Percentiles rank a stretch among this genome's conserved stretches.
Conservation (phyloP, 192 early-diverging fungal genomes). For the Borealophlyctis nickersoniae region DNA sequence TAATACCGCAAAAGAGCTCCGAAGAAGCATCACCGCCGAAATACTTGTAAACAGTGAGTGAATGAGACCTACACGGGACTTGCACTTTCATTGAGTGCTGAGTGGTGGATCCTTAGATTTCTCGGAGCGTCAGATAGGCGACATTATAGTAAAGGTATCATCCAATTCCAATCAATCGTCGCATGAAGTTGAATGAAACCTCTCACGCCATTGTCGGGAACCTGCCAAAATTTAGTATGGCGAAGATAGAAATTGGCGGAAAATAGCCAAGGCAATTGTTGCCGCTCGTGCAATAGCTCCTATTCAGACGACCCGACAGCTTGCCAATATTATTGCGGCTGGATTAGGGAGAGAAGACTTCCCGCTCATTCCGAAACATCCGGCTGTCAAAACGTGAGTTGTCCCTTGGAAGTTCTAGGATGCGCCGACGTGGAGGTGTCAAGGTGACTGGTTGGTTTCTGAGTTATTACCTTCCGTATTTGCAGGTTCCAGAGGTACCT, state of each 20-base stretch:
- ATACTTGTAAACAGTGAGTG: slow-evolving; percentile 55
- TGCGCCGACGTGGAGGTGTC: too few relatives aligned
- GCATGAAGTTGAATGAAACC: neutral
- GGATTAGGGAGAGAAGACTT: slow-evolving; percentile 23
- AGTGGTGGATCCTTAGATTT: slow-evolving; percentile 37
- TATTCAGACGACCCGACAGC: slow-evolving; percentile 54
- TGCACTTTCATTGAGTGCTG: too few relatives aligned
- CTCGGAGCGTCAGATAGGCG: slow-evolving; percentile 52
- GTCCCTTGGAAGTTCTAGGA: too few relatives aligned
- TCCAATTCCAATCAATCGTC: neutral
- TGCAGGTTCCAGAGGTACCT: too few relatives aligned
- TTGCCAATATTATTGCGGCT: slow-evolving; percentile 53
- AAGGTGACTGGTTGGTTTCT: too few relatives aligned
- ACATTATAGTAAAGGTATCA: slow-evolving; percentile 50
- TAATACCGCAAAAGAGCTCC: slow-evolving; percentile 20
- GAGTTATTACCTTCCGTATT: too few relatives aligned
- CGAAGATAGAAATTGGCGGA: slow-evolving; percentile 59
- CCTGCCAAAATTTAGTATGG: too few relatives aligned
- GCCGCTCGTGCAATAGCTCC: slow-evolving; percentile 42
- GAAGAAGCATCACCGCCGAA: slow-evolving; percentile 54
- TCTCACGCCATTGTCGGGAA: too few relatives aligned
- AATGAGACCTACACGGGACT: too few relatives aligned
- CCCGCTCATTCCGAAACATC: too few relatives aligned
- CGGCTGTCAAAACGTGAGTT: slow-evolving; percentile 53
- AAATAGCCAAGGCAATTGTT: slow-evolving; percentile 64